Evolutionary conservation across 768 basidiomycete species (phyloP), one percentile per base, ranked within the genome.

Genomic region (Podaxis sp.): DNA sequence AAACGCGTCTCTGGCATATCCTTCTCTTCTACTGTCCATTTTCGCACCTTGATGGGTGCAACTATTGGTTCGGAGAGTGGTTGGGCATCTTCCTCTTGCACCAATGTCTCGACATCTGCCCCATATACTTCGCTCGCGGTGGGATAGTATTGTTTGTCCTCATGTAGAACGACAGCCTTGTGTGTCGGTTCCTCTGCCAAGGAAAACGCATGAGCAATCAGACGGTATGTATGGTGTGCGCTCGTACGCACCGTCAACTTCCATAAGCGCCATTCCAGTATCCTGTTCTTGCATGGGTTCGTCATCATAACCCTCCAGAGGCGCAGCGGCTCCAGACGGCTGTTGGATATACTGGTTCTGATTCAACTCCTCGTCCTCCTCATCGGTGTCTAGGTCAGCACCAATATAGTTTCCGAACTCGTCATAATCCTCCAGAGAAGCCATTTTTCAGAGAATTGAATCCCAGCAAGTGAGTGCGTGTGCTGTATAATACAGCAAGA

Each of bases 341-440:
- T 77, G 76, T 15, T 73, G 72, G 29, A 67, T 69, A 63, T 83
- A 84, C 60, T 80, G 77, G 40, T 82, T 75, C 69, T 83, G 86
- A 65, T 80, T 80, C 55, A 81, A 68, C 59, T 73, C 68, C 7
- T 84, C 85, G 61, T 85, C 89, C 66, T 85, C 85, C 55, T 91
- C 90, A 70, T 96, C 95, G 37, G 94, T 96, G 69, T 92, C 94
- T 53, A 96, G 79, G 79, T 96, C 96, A 25, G 87, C 94, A 64
- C 95, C 96, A 72, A 98, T 96, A 76, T 98, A 97, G 82, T 97
- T 98, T 67, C 95, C 96, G 71, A 96, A 96, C 78, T 98, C 92
- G 70, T 93, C 91, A 70, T 93, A 93, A 73, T 93, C 91, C 69
- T 93, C 91, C 67, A 93, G 78, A 19, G 82, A 82, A 64, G 81